A percentile compares a stretch with the other conserved stretches of the same genome.
These are phyloP conservation scores for Niebla homalea DNA, from an alignment of 495 filamentous ascomycete species.

Conservation along the genomic window DNA sequence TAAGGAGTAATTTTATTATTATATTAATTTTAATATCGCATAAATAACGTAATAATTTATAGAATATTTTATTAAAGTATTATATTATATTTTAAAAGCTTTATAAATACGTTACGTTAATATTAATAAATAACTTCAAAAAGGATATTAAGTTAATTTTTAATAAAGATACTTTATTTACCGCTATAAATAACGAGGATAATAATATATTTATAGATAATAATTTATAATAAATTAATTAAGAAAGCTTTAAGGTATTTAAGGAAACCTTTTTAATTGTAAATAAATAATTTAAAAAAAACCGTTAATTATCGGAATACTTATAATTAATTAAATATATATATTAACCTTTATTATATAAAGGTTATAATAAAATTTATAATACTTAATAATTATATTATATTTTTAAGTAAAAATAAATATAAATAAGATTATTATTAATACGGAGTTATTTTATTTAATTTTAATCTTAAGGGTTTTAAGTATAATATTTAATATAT, in stretches of 20 bases:
- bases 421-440: neutral
- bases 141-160: neutral
- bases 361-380: neutral
- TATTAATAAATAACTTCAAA: neutral
- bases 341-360: neutral
- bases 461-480: neutral
- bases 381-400: neutral
- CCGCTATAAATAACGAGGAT: neutral
- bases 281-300: neutral
- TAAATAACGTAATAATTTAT: neutral
- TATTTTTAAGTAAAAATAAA: neutral
- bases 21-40: neutral
- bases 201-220: neutral
- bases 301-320: neutral
- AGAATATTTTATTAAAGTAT: neutral
- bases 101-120: neutral
- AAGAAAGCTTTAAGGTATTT: neutral
- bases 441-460: neutral
- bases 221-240: neutral
- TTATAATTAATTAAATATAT: neutral
- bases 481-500: too few relatives aligned
- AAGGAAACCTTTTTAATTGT: neutral
- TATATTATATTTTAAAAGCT: neutral
- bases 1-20: neutral
- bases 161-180: neutral